These are phyloP conservation scores for Paecilomyces sp. DNA, from an alignment of 2,329 filamentous ascomycete genomes.

Conservation along the genomic window DNA sequence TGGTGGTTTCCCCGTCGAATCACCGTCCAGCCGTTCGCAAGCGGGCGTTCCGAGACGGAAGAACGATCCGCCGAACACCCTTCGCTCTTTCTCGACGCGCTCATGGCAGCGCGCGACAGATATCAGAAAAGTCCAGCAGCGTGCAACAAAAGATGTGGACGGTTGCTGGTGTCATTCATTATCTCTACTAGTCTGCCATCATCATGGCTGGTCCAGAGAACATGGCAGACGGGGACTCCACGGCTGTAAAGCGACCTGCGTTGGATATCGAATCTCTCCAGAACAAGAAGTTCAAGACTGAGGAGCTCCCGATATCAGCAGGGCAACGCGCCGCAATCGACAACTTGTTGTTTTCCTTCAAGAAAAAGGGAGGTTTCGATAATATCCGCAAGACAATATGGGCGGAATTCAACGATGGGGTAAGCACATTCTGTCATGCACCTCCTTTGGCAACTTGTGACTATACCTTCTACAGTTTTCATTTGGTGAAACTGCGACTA, in stretches of 20 bases:
- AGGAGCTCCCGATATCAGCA: slow-evolving; percentile 54
- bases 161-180: not conserved
- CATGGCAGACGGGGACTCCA: slow-evolving; percentile 19
- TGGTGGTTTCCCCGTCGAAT: slow-evolving; percentile 18
- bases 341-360: slow-evolving; percentile 54
- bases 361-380: slow-evolving; percentile 62
- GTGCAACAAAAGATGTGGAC: not conserved
- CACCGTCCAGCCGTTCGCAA: slow-evolving; percentile 28
- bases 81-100: not conserved
- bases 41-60: slow-evolving; percentile 3
- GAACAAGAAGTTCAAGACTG: slow-evolving; percentile 49
- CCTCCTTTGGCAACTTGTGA: not conserved
- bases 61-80: slow-evolving; percentile 7
- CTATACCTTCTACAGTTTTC: not conserved
- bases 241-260: slow-evolving; percentile 19
- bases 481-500: not conserved
- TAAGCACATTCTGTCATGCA: slow-evolving; percentile 19
- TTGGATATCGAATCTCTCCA: slow-evolving; percentile 27
- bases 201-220: slow-evolving; percentile 27
- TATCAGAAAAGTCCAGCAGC: slow-evolving; percentile 2
- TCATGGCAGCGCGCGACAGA: not conserved
- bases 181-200: slow-evolving; percentile 14
- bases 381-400: slow-evolving; percentile 54
- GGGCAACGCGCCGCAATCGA: slow-evolving; percentile 54
- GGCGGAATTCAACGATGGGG: slow-evolving; percentile 50